A percentile compares a stretch with the other conserved stretches of the same genome.
Evolutionary conservation across 2,329 filamentous ascomycete species (phyloP).

Genomic region (Lecanicillium sp.): DNA sequence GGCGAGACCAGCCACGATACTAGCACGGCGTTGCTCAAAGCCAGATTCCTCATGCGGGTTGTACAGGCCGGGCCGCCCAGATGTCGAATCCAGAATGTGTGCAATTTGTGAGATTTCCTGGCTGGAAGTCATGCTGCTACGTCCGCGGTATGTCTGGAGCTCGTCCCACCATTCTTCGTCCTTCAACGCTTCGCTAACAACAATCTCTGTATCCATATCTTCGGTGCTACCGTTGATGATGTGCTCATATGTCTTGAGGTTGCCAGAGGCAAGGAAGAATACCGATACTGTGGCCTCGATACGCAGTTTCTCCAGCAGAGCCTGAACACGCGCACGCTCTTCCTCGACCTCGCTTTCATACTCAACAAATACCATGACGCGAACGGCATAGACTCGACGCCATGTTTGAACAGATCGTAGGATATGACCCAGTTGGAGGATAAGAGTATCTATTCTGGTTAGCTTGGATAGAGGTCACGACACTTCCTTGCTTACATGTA

Average conservation of each 20-base stretch:
- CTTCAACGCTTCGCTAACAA: conserved; percentile 60
- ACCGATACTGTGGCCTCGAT: conserved; percentile 76
- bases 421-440: conserved; percentile 80
- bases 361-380: conserved; percentile 83
- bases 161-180: conserved; percentile 82
- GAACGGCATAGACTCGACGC: conserved; percentile 65
- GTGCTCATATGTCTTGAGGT: conserved; percentile 65
- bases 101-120: conserved; percentile 39
- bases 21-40: conserved; percentile 31
- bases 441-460: conserved; percentile 56
- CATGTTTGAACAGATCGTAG: conserved; percentile 74
- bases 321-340: conserved; percentile 64
- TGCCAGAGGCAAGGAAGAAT: conserved; percentile 73
- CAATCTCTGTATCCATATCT: conserved; percentile 48
- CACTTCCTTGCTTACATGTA: conserved; percentile 56
- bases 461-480: conserved; percentile 5
- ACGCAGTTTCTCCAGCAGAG: conserved; percentile 70
- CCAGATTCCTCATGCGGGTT: conserved; percentile 34
- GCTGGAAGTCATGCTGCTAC: conserved; percentile 32
- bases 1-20: conserved; percentile 45
- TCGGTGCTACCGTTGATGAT: conserved; percentile 66
- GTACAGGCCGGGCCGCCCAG: conserved; percentile 36
- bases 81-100: conserved; percentile 38
- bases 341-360: conserved; percentile 80
- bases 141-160: conserved; percentile 50